Percentiles rank a stretch among this genome's conserved stretches.
phyloP scores from a whole-genome alignment of 2,329 filamentous ascomycete genomes.

The Calonectria montana region DNA sequence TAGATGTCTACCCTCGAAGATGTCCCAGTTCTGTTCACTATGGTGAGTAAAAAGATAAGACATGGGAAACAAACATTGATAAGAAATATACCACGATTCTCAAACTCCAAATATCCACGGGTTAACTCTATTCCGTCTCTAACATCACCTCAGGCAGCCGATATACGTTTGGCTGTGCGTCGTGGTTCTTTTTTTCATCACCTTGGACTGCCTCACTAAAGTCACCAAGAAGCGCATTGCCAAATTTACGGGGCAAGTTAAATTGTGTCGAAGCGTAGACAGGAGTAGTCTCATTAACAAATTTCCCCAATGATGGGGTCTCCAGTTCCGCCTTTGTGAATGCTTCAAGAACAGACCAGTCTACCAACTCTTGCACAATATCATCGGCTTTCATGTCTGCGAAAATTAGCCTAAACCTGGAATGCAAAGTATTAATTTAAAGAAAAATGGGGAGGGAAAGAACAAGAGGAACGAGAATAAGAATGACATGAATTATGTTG shows the following conservation, averaged over 20 bases:
- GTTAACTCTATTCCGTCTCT: conserved; percentile 38
- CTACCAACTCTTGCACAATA: conserved; percentile 44
- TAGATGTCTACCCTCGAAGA: conserved; percentile 36
- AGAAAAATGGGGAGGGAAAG: not conserved
- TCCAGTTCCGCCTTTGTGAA: conserved; percentile 11
- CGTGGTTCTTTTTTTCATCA: conserved; percentile 23
- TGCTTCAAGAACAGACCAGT: conserved; percentile 2
- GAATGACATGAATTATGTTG: conserved; percentile 25
- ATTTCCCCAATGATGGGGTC: not conserved
- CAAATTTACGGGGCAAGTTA: not conserved
- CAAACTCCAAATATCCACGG: conserved; percentile 37
- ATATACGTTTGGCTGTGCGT: conserved; percentile 38
- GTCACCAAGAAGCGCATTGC: not conserved
- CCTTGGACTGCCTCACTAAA: conserved; percentile 5
- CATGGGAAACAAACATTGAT: no score
- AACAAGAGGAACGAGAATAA: no score
- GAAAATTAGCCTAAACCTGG: not conserved
- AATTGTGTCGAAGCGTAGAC: conserved; percentile 1
- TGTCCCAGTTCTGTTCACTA: conserved; percentile 36
- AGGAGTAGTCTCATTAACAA: not conserved
- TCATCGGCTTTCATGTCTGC: conserved; percentile 56
- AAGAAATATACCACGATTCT: conserved; percentile 33
- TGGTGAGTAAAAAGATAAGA: not conserved
- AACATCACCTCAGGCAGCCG: conserved; percentile 42
- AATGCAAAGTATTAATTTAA: not conserved